phyloP scores from a whole-genome alignment of 1,284 basidiomycete genomes.

The Boletus smithii region DNA sequence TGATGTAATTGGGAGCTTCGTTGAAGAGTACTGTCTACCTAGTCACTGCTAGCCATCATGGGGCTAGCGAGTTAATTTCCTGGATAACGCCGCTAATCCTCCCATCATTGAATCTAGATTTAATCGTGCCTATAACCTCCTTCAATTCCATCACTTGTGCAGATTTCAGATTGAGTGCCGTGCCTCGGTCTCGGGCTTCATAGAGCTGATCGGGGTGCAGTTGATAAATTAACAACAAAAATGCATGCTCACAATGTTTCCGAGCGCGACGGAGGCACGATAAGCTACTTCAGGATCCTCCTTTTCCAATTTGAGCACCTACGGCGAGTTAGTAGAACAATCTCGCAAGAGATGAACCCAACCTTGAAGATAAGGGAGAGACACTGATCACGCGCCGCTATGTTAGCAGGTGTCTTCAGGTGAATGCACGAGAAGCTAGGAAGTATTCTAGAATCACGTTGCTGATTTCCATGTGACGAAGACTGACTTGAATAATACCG shows the following conservation, averaged over 20 bases:
- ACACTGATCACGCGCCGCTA: conserved; percentile 35
- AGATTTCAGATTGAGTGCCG: conserved; percentile 39
- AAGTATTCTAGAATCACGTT: conserved; percentile 7
- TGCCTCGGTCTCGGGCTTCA: conserved; percentile 40
- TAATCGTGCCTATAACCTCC: conserved; percentile 40
- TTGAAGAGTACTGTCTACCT: not conserved
- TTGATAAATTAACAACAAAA: not conserved
- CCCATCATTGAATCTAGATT: conserved; percentile 51
- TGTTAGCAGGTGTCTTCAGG: conserved; percentile 42
- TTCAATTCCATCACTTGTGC: conserved; percentile 36
- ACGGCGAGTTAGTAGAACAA: conserved; percentile 14
- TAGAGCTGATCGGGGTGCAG: conserved; percentile 41
- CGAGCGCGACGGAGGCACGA: conserved; percentile 80
- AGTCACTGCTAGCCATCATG: conserved; percentile 4
- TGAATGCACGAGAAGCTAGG: conserved; percentile 61
- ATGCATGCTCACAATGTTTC: conserved; percentile 69
- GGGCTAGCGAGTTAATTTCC: conserved; percentile 44
- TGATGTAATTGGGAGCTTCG: no score
- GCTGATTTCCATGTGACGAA: not conserved
- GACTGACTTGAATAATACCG: conserved; percentile 78
- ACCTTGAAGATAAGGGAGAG: conserved; percentile 50
- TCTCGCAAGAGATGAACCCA: conserved; percentile 13
- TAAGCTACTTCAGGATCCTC: conserved; percentile 84
- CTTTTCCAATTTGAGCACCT: conserved; percentile 67
- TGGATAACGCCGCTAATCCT: conserved; percentile 50